A percentile compares a stretch with the other conserved stretches of the same genome.
phyloP scores from a whole-genome alignment of 768 basidiomycete genomes.

The Agrocybe praecox region DNA sequence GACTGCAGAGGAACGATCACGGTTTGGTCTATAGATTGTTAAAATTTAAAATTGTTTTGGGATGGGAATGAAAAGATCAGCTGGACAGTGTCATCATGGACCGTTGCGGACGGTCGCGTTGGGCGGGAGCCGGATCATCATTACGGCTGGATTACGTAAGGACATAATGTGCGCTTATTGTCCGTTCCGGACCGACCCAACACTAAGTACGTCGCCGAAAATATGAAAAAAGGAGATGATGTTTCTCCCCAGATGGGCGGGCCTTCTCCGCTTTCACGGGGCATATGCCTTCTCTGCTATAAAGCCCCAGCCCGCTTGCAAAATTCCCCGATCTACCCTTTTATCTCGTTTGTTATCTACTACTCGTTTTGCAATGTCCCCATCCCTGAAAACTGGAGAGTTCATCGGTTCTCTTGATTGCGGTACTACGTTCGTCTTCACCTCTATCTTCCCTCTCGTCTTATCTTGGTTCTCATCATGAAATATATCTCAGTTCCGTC shows the following conservation, averaged over 20 bases:
- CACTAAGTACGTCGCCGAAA: not conserved
- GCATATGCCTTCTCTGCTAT: constrained; percentile 13
- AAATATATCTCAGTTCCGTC: constrained; percentile 52
- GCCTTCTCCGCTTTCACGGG: constrained; percentile 14
- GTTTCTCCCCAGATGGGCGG: constrained; percentile 22
- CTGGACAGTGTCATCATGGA: not conserved
- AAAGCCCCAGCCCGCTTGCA: constrained; percentile 12
- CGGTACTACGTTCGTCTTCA: constrained; percentile 80
- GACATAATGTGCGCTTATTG: not conserved
- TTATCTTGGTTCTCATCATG: not conserved
- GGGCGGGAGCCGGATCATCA: not conserved
- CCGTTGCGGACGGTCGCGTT: not conserved
- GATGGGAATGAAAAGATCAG: not conserved
- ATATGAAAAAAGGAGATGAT: constrained; percentile 9
- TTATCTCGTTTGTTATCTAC: constrained; percentile 10
- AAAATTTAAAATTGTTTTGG: not conserved
- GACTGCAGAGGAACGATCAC: constrained; percentile 53
- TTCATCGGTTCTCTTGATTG: constrained; percentile 94
- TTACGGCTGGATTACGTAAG: not conserved
- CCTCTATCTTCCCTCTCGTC: not conserved
- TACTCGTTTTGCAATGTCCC: constrained; percentile 14
- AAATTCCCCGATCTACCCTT: constrained; percentile 8
- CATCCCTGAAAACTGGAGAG: constrained; percentile 58
- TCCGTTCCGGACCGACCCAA: constrained; percentile 2
- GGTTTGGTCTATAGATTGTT: constrained; percentile 27